phyloP scores from a whole-genome alignment of 202 grass and related monocot genomes.

The Cymbopogon flexuosus region DNA sequence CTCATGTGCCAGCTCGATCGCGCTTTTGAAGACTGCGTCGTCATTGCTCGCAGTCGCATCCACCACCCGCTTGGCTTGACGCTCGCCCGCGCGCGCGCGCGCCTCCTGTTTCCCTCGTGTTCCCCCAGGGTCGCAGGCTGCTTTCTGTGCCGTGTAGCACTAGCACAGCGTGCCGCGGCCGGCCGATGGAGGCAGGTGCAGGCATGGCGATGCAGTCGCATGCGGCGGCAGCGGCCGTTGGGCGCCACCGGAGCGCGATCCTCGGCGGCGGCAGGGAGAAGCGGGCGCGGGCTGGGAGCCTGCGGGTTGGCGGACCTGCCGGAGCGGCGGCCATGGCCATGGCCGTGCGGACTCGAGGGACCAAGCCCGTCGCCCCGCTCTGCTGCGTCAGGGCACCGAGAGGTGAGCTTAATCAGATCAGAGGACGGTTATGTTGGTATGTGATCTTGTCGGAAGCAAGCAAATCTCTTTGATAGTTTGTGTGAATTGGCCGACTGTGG shows the following conservation, averaged over 20 bases:
- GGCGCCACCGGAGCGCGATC: not conserved
- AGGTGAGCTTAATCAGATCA: not conserved
- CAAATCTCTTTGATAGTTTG: not conserved
- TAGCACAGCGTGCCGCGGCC: not conserved
- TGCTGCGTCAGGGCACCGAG: constrained; percentile 6
- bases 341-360: not conserved
- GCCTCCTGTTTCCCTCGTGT: not conserved
- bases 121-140: not conserved
- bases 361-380: constrained; percentile 21
- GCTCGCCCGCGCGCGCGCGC: too few species aligned
- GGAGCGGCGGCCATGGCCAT: not conserved
- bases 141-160: not conserved
- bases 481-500: not conserved
- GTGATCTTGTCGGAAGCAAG: not conserved
- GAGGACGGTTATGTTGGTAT: too few species aligned
- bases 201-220: constrained; percentile 19
- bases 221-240: not conserved
- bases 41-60: not conserved
- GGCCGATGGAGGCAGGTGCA: constrained; percentile 34
- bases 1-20: not conserved
- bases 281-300: not conserved
- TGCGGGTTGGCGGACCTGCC: constrained; percentile 7
- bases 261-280: not conserved
- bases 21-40: constrained; percentile 5
- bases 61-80: not conserved